Evolutionary conservation across 805 yeast genomes (phyloP).

Genomic region (Teunomyces panamensis): DNA sequence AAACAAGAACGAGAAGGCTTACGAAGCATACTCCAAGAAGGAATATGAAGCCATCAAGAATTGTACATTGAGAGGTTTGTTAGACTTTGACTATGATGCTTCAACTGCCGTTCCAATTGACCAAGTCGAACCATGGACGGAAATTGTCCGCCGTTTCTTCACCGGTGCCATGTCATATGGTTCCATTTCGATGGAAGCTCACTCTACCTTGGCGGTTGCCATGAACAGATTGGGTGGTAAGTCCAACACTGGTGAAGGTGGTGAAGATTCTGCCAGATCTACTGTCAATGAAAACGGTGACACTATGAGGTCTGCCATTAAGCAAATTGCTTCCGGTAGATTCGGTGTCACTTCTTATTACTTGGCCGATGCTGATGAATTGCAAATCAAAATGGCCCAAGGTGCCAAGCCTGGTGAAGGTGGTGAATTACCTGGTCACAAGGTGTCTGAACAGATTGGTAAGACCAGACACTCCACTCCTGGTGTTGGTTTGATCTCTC

Average conservation of each 20-base stretch:
- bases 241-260: slow-evolving; percentile 99
- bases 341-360: slow-evolving; percentile 97
- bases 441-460: slow-evolving; percentile 84
- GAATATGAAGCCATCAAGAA: slow-evolving; percentile 89
- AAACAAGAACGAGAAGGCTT: slow-evolving; percentile 91
- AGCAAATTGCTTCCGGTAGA: slow-evolving; percentile 97
- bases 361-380: slow-evolving; percentile 93
- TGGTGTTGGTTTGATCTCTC: slow-evolving; percentile 94
- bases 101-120: slow-evolving; percentile 84
- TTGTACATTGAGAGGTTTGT: slow-evolving; percentile 91
- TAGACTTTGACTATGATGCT: slow-evolving; percentile 80
- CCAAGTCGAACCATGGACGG: slow-evolving; percentile 99
- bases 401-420: slow-evolving; percentile 99
- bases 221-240: slow-evolving; percentile 98
- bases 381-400: slow-evolving; percentile 98
- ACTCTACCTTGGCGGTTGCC: slow-evolving; percentile 95
- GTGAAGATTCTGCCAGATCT: slow-evolving; percentile 94
- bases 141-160: slow-evolving; percentile 92
- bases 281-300: slow-evolving; percentile 81
- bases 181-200: slow-evolving; percentile 97
- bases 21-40: slow-evolving; percentile 82
- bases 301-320: slow-evolving; percentile 97
- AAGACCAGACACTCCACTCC: slow-evolving; percentile 95
- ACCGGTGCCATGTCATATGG: slow-evolving; percentile 99
- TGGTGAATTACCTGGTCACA: slow-evolving; percentile 96